Base-by-base conservation (phyloP, 1,139 yeast genomes). In the Yamadazyma kanchanaburiensis region DNA sequence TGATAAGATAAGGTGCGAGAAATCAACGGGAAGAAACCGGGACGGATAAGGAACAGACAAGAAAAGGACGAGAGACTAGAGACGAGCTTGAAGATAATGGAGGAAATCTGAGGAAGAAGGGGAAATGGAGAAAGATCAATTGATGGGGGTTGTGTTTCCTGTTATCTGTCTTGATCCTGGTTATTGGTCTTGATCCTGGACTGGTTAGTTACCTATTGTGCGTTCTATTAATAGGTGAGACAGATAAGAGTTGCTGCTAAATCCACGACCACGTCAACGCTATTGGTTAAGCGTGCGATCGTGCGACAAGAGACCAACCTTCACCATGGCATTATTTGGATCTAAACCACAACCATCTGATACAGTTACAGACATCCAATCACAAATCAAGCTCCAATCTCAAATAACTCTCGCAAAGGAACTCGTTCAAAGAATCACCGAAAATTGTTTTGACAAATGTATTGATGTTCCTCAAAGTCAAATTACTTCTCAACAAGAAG, bases 331-430 rank as follows among this genome's bases (percentile, higher is more conserved):
- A n/a, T 19, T 27, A 22, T 27, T 27, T 18, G 14, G 24, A 4
- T 10, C 8, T 12, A 24, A 15, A 4, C 10, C 28, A 12, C 25
- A 21, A 12, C 17, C 25, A 11, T 15, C 27, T 9, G 27, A 31
- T n/a, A 10, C 27, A 9, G 80, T 80, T 51, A 70, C 70, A 26
- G 77, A 80, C 49, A 64, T 87, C 36, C 84, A 85, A 54, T 67
- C 70, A 21, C 88, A 83, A 51, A 80, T 88, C 39, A 66, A 80
- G 24, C 87, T 80, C 52, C 96, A 88, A 52, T 66, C 88, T 39
- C 96, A 95, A 2, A 77, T 87, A 18, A 91, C 88, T 15, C 86
- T 87, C 58, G 96, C 95, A 22, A 80, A 94, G 4, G 91, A 86
- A 50, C 66, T 88, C 36, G 94, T 88, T 26, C 81, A 80, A 60